Evolutionary conservation across 1,139 yeast genomes (phyloP), one percentile per base, ranked within the genome.

Genomic region (Blastobotrys proliferans): DNA sequence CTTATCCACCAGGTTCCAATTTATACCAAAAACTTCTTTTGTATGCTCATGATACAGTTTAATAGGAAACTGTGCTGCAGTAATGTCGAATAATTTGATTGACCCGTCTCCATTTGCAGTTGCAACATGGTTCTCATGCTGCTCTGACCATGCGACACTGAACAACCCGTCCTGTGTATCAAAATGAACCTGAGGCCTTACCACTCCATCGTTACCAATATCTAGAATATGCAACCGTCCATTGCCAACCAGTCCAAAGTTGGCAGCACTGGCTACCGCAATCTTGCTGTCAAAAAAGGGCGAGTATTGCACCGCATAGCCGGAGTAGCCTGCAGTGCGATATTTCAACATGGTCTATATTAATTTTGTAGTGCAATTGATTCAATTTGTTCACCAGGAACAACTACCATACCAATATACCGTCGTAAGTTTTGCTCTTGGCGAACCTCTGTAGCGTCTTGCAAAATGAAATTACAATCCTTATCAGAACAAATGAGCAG

Each of bases 111-210:
- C 98, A 51, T 83, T 80, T 16, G 95, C 94, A 0, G 77, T 79
- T 3, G 78, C 75, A 6, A 84, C 73, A 57, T 90, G 97, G 62
- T 87, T 88, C 53, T 87, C 97, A 61, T 92, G 92, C 11, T 73
- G 50, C 62, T 92, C 97, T 45, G 92, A 83, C 97, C 97, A 92
- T 1, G 94, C 76, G 3, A 85, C 67, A 56, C 86, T 95, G 58
- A 86, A 88, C 18, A 90, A 68, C 4, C 97, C 95, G 63, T 92
- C 98, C 62, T 90, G 97, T 1, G 97, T 90, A 49, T 88, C 90
- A 70, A 87, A 90, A 13, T 73, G 66, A 3, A 74, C 68, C 43
- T 78, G 81, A 33, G 75, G 75, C 4, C 58, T 56, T 18, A 86
- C 73, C 11, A 60, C 59, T 1, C 97, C 97, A 48, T 72, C 69